Evolutionary conservation across 805 yeast genomes (phyloP), one percentile per base, ranked within the genome.

Genomic region (Kurtzmaniella cleridarum): DNA sequence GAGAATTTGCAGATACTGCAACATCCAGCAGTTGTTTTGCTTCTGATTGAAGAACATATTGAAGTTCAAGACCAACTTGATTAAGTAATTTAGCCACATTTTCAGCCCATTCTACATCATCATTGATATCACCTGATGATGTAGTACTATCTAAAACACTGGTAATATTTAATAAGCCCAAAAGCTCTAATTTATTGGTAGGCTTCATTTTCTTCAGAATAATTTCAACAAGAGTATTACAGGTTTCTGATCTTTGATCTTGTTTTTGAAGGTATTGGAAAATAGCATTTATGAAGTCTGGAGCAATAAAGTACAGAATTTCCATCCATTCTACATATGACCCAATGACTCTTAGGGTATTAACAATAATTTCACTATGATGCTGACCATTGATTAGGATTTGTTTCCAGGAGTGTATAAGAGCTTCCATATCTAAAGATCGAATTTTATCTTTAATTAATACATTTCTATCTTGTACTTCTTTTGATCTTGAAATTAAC

Each of bases 241-340:
- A 73, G 24, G 95, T 82, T 23, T 78, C 69, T 37, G 75, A 66
- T 42, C 81, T 75, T 37, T 77, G 75, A 16, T 59, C 61, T 4
- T 60, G 59, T 41, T 58, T 61, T 39, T 69, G 71, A 45, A 88
- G 67, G 51, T 74, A 81, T 42, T 72, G 75, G 51, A 78, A 81
- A 34, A 88, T 72, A 28, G 75, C 54, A 20, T 69, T 60, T 50
- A 86, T 64, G 48, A 76, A 80, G 16, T 75, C 75, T 5, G 39
- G 34, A 27, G 75, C 71, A 24, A 89, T 71, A 39, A 91, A 78
- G 49, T 87, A 67, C 39, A 81, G 69, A 44, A 90, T 80, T 56
- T 87, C 95, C 57, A 90, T 87, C 98, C 99, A 93, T 17, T 90
- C 81, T 17, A 89, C 84, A 74, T 84, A 93, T 10, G 79, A 78